Percentiles rank a stretch among this genome's conserved stretches.
These are phyloP conservation scores for Radiomyces spectabilis DNA, from an alignment of 192 early-diverging fungal species.

Conservation along the genomic window DNA sequence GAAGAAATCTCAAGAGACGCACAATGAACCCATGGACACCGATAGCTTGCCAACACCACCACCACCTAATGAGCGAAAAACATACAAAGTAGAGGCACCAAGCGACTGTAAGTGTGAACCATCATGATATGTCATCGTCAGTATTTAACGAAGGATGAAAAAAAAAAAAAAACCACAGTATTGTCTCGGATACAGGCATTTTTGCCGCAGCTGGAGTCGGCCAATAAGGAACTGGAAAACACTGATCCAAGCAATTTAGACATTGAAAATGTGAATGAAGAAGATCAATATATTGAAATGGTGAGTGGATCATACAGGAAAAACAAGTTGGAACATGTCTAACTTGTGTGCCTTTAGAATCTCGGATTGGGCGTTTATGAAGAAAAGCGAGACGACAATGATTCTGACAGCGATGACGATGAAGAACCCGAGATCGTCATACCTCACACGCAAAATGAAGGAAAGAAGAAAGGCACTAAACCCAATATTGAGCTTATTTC, in stretches of 20 bases:
- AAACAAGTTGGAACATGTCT: not conserved
- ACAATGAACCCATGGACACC: not conserved
- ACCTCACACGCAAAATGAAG: not conserved
- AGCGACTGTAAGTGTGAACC: constrained; percentile 18
- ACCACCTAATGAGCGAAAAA: constrained; percentile 32
- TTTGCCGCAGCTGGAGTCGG: constrained; percentile 34
- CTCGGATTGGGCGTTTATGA: constrained; percentile 43
- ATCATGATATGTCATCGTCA: not conserved
- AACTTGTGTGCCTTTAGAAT: constrained; percentile 7
- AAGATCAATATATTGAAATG: constrained; percentile 51
- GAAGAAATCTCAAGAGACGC: not conserved
- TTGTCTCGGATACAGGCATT: constrained; percentile 41
- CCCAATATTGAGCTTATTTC: constrained; percentile 4
- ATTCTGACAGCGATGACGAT: constrained; percentile 15
- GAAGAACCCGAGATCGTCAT: constrained; percentile 12
- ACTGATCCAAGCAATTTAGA: constrained; percentile 38
- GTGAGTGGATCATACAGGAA: constrained; percentile 22
- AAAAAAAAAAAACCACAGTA: too few species aligned
- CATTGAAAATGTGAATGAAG: constrained; percentile 49
- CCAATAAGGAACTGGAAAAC: constrained; percentile 30
- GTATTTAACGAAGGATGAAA: too few species aligned
- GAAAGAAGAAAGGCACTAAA: not conserved
- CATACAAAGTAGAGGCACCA: constrained; percentile 29
- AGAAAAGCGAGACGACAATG: constrained; percentile 22
- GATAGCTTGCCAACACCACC: constrained; percentile 10